These are phyloP conservation scores for Boletus vermiculosoides DNA, from an alignment of 768 basidiomycete genomes.

Conservation along the genomic window DNA sequence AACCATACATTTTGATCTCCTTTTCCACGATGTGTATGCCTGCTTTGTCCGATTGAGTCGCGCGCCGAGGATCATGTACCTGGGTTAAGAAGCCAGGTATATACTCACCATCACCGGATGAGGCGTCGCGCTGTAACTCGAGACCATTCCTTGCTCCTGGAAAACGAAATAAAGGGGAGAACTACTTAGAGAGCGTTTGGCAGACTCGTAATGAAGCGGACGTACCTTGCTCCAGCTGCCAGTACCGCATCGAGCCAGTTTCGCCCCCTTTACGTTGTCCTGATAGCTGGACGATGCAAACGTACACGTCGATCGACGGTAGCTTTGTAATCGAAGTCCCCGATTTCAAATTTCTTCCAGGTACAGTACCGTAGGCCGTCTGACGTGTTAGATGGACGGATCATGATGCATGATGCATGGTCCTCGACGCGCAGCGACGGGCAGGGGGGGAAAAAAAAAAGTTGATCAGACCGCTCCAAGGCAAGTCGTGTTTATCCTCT, in stretches of 20 bases:
- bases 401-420: no score
- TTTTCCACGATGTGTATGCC: background rate
- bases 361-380: no score
- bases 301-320: slow-evolving; percentile 3
- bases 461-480: background rate
- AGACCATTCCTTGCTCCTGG: slow-evolving; percentile 1
- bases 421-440: no score
- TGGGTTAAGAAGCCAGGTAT: background rate
- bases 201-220: no score
- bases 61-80: background rate
- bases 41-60: background rate
- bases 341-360: background rate
- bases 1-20: background rate
- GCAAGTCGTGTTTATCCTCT: background rate
- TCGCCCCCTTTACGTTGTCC: slow-evolving; percentile 3
- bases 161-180: background rate
- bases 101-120: background rate
- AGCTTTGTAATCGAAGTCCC: slow-evolving; percentile 4
- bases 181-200: no score
- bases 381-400: no score
- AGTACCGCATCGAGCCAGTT: background rate
- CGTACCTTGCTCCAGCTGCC: no score
- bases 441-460: background rate
- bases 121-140: background rate
- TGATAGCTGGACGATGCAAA: background rate